Percentiles rank a stretch among this genome's conserved stretches.
phyloP scores from a whole-genome alignment of 192 early-diverging fungal genomes.

The Coemansia sp. region DNA sequence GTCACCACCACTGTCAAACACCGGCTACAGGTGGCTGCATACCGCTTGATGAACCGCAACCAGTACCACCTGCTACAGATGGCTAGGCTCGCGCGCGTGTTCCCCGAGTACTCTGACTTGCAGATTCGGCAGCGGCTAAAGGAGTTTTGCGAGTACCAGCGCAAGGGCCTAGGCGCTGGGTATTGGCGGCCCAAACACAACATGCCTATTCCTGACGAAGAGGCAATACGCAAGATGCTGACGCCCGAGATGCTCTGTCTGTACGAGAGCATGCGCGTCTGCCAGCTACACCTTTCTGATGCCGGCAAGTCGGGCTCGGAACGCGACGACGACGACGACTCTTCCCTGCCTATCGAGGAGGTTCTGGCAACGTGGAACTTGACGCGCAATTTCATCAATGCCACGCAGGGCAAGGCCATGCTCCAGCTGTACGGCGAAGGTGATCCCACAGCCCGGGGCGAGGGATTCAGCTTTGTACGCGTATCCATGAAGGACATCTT shows the following conservation, averaged over 20 bases:
- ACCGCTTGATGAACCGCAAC: constrained; percentile 81
- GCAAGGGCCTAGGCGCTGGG: constrained; percentile 79
- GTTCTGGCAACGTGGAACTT: constrained; percentile 93
- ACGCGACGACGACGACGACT: constrained; percentile 64
- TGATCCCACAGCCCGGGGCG: constrained; percentile 91
- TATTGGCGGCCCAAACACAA: constrained; percentile 86
- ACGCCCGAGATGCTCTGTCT: constrained; percentile 96
- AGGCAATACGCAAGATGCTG: constrained; percentile 85
- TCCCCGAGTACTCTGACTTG: constrained; percentile 81
- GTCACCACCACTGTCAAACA: constrained; percentile 82
- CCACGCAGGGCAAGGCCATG: constrained; percentile 91
- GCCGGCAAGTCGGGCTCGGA: constrained; percentile 75
- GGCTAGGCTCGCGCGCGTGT: constrained; percentile 72
- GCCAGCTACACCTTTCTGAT: constrained; percentile 87
- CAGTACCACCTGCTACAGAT: constrained; percentile 71
- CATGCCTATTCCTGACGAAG: constrained; percentile 73
- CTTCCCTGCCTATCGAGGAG: constrained; percentile 81
- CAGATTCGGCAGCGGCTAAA: constrained; percentile 90
- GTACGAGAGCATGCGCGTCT: constrained; percentile 89
- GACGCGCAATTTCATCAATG: constrained; percentile 93
- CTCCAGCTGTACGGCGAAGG: constrained; percentile 93
- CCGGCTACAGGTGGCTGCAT: constrained; percentile 84
- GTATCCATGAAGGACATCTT: constrained; percentile 98
- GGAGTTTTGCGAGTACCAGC: constrained; percentile 94
- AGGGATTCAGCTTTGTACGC: constrained; percentile 97